These are phyloP conservation scores for Bryum argenteum DNA, from an alignment of 225 moss, liverwort and hornwort genomes.

Conservation along the genomic window DNA sequence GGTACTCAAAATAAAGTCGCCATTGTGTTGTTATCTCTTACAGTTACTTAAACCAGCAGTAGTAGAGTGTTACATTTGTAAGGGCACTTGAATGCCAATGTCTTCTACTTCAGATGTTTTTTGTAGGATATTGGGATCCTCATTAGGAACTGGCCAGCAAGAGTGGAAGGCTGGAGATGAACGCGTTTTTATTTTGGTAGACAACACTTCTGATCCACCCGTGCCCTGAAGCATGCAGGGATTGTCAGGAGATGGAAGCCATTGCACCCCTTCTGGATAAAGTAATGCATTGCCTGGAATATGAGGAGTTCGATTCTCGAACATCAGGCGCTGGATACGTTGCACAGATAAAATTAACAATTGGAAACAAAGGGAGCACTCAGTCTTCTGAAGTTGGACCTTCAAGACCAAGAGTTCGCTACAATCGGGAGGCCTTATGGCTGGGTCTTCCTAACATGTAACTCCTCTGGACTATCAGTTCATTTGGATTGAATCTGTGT, in stretches of 20 bases:
- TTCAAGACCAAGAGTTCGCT: constrained; percentile 66
- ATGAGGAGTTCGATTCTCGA: constrained; percentile 59
- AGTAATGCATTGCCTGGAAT: constrained; percentile 78
- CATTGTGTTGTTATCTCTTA: not conserved
- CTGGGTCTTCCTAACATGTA: constrained; percentile 84
- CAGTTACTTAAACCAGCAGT: not conserved
- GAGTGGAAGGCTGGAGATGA: constrained; percentile 18
- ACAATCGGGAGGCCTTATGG: constrained; percentile 83
- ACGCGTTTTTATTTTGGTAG: not conserved
- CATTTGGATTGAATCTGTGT: constrained; percentile 3
- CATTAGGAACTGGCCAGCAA: not conserved
- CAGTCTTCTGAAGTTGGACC: constrained; percentile 33
- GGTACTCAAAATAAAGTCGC: not conserved
- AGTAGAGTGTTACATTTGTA: not conserved
- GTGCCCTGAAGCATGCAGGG: constrained; percentile 42
- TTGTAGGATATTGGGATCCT: not conserved
- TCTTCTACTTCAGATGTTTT: constrained; percentile 8
- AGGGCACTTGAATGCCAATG: not conserved
- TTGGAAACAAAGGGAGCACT: constrained; percentile 30
- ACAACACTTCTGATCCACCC: constrained; percentile 21
- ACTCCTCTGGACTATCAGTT: not conserved
- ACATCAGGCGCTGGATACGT: constrained; percentile 27
- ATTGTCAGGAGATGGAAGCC: constrained; percentile 76
- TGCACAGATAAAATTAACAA: constrained; percentile 28
- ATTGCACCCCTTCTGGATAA: constrained; percentile 75